Conservation (phyloP, 768 basidiomycete genomes). For the Tulasnella sp. region DNA sequence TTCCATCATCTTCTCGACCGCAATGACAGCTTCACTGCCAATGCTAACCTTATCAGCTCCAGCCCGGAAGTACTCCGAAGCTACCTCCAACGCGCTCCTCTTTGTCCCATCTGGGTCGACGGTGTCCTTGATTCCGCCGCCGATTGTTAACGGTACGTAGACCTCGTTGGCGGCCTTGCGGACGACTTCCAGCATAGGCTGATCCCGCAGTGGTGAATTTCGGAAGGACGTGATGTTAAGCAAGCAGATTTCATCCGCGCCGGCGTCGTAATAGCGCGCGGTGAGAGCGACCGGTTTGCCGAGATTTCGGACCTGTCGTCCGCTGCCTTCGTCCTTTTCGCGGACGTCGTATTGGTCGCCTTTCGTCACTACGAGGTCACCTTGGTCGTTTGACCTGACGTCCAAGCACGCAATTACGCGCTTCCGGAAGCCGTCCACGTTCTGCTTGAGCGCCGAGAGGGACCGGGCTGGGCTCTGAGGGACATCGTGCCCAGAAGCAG, state of each 20-base stretch:
- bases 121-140: constrained; percentile 95
- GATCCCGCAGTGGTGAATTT: constrained; percentile 88
- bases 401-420: constrained; percentile 97
- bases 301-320: constrained; percentile 81
- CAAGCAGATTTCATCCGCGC: constrained; percentile 95
- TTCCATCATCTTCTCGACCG: constrained; percentile 71
- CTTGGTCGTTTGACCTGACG: constrained; percentile 90
- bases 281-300: constrained; percentile 95
- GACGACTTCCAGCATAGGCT: constrained; percentile 97
- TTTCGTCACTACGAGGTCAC: constrained; percentile 98
- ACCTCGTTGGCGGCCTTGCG: constrained; percentile 82
- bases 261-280: constrained; percentile 74
- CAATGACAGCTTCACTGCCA: constrained; percentile 91
- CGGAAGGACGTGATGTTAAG: constrained; percentile 99
- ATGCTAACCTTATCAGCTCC: constrained; percentile 99
- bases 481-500: not conserved
- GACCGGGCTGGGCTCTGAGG: not conserved
- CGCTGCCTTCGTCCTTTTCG: constrained; percentile 54
- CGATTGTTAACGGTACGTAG: constrained; percentile 97
- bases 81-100: constrained; percentile 86
- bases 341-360: constrained; percentile 99
- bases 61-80: constrained; percentile 91
- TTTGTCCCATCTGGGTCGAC: constrained; percentile 91
- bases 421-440: constrained; percentile 70
- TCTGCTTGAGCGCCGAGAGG: constrained; percentile 9